phyloP scores from a whole-genome alignment of 2,329 filamentous ascomycete genomes.

The Colletotrichum eremochloae region DNA sequence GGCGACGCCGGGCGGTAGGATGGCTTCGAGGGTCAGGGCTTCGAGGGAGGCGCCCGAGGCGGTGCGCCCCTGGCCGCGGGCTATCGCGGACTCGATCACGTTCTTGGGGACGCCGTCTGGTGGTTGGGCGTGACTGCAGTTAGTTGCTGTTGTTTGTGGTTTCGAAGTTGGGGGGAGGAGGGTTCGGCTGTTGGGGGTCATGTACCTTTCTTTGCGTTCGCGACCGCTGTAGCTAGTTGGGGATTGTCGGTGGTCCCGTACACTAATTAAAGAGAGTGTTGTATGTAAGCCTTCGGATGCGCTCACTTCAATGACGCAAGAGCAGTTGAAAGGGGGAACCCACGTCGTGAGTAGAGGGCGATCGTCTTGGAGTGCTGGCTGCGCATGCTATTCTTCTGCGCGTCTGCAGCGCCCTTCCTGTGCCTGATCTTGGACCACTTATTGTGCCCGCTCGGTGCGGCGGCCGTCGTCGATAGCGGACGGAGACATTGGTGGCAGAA shows the following conservation, averaged over 20 bases:
- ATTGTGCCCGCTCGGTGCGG: slow-evolving; percentile 78
- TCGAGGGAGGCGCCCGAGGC: slow-evolving; percentile 82
- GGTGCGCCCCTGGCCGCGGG: slow-evolving; percentile 88
- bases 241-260: slow-evolving; percentile 82
- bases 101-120: slow-evolving; percentile 83
- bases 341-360: slow-evolving; percentile 80
- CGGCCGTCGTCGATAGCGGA: slow-evolving; percentile 60
- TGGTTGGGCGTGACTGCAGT: background rate
- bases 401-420: slow-evolving; percentile 90
- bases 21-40: slow-evolving; percentile 80
- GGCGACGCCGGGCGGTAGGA: slow-evolving; percentile 82
- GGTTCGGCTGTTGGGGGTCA: slow-evolving; percentile 40
- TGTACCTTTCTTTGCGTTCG: slow-evolving; percentile 81
- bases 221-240: slow-evolving; percentile 79
- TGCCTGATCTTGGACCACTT: slow-evolving; percentile 98
- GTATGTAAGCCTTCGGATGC: slow-evolving; percentile 28
- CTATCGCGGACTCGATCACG: slow-evolving; percentile 86
- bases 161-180: background rate
- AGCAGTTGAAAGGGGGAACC: slow-evolving; percentile 45
- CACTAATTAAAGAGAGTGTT: slow-evolving; percentile 62
- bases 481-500: slow-evolving; percentile 65
- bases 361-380: slow-evolving; percentile 79
- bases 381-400: slow-evolving; percentile 80
- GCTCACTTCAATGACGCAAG: too few relatives aligned
- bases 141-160: background rate